Conservation (phyloP, 225 moss, liverwort and hornwort genomes). For the Thuidium tamariscinum region DNA sequence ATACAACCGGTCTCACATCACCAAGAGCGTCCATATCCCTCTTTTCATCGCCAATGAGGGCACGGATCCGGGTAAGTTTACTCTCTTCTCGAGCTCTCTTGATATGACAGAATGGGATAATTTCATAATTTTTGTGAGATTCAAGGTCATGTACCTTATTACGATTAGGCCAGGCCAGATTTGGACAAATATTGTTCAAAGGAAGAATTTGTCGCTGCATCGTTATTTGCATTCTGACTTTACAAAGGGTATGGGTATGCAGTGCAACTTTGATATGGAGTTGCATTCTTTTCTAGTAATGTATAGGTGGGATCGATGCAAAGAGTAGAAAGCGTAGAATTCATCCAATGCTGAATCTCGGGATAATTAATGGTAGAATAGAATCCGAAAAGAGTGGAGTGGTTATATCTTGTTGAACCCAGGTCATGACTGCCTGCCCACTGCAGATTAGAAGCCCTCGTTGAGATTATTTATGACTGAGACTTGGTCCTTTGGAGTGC, state of each 20-base stretch:
- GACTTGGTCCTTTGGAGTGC: background rate
- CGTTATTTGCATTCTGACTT: background rate
- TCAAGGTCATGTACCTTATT: background rate
- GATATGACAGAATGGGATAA: background rate
- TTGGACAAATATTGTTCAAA: background rate
- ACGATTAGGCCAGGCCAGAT: background rate
- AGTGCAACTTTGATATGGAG: background rate
- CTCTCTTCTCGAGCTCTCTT: background rate
- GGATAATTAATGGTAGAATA: background rate
- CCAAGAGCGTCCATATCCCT: slow-evolving; percentile 57
- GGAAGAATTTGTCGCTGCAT: background rate
- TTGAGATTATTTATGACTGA: background rate
- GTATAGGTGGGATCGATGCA: background rate
- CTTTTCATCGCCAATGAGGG: slow-evolving; percentile 78
- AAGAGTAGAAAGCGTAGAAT: background rate
- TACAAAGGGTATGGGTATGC: background rate
- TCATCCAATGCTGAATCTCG: background rate
- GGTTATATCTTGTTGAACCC: background rate
- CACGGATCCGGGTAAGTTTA: slow-evolving; percentile 43
- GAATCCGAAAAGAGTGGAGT: background rate
- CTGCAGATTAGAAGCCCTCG: background rate
- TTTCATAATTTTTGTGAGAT: background rate
- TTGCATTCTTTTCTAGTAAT: background rate
- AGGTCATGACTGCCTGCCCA: background rate
- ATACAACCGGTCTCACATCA: slow-evolving; percentile 61